phyloP scores from a whole-genome alignment of 805 yeast species.

The Candida montana region DNA sequence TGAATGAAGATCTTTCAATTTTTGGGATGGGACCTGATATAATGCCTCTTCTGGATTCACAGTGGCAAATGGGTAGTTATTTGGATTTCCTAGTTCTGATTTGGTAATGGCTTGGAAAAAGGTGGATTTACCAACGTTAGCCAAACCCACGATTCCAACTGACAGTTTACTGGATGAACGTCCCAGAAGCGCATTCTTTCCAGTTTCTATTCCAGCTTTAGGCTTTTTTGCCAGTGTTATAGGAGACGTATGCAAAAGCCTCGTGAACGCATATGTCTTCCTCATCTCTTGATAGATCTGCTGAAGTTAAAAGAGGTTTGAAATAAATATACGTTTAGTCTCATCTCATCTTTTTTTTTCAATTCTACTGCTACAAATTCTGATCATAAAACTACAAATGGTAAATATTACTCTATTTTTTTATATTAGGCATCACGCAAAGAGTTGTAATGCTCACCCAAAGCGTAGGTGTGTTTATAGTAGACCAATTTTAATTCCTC shows the following conservation, averaged over 20 bases:
- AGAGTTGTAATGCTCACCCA: conserved; percentile 95
- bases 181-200: conserved; percentile 20
- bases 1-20: conserved; percentile 48
- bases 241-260: conserved; percentile 10
- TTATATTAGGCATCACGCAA: conserved; percentile 42
- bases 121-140: conserved; percentile 76
- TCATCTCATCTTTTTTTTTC: neutral
- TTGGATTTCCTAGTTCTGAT: conserved; percentile 66
- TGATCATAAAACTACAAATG: too few species aligned
- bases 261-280: neutral
- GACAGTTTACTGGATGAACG: conserved; percentile 25
- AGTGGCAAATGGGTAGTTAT: conserved; percentile 79
- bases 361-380: neutral
- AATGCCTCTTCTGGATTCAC: conserved; percentile 74
- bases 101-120: conserved; percentile 77
- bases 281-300: neutral
- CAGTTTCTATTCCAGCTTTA: conserved; percentile 1
- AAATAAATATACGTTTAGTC: too few species aligned
- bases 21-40: conserved; percentile 63
- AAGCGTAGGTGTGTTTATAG: conserved; percentile 78
- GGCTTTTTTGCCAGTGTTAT: conserved; percentile 16
- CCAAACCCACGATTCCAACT: conserved; percentile 73
- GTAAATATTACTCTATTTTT: too few species aligned
- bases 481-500: conserved; percentile 67
- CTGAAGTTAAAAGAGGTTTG: too few species aligned